Conservation (phyloP, 2,329 filamentous ascomycete genomes). For the Botrytis fragariae region DNA sequence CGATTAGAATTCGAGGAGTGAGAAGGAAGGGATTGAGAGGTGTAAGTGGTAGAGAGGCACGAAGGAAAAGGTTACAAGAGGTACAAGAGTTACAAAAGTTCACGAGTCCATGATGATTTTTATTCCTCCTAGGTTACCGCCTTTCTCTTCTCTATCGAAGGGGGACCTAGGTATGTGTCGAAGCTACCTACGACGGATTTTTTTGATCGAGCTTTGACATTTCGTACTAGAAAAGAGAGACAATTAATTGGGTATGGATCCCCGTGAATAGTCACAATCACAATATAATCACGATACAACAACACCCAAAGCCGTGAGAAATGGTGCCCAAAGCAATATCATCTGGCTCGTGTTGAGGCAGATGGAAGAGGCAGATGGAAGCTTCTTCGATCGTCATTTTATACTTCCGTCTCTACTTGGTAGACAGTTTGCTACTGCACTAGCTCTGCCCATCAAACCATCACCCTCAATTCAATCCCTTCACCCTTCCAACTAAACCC, state of each 20-base stretch:
- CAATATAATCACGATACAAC: too few relatives aligned
- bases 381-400: neutral
- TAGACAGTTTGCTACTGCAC: neutral
- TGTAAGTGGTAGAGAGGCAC: neutral
- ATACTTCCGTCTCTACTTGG: neutral
- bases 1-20: neutral
- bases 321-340: neutral
- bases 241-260: neutral
- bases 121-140: neutral
- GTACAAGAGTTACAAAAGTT: neutral
- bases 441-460: neutral
- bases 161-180: too few relatives aligned
- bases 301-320: neutral
- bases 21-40: neutral
- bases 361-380: neutral
- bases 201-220: neutral
- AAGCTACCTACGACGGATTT: neutral
- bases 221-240: neutral
- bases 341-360: neutral
- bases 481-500: neutral
- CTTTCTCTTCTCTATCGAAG: neutral
- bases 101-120: neutral
- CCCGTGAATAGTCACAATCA: neutral
- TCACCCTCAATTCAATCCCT: neutral
- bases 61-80: neutral